phyloP scores from a whole-genome alignment of 2,329 filamentous ascomycete species.

The Microcyclospora tardicrescens region DNA sequence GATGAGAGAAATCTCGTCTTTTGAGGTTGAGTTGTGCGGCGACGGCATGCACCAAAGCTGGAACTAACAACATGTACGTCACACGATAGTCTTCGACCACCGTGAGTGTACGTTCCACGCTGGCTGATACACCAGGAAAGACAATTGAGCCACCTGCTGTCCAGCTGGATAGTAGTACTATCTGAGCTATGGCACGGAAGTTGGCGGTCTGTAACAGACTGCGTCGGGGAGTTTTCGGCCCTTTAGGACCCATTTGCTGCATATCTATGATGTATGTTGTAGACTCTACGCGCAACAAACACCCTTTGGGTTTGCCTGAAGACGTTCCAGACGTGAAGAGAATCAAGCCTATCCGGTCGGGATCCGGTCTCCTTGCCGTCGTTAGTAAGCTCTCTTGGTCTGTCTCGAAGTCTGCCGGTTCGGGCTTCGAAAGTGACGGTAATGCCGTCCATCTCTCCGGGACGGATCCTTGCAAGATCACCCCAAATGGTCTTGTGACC shows the following conservation, averaged over 20 bases:
- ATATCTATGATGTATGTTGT: not conserved
- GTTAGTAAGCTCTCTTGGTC: not conserved
- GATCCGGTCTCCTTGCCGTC: not conserved
- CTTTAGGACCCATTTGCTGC: not conserved
- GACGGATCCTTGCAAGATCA: not conserved
- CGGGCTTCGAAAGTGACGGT: no score
- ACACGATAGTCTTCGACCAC: conserved; percentile 7
- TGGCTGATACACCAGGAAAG: conserved; percentile 5
- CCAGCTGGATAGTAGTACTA: conserved; percentile 5
- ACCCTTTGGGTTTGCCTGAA: conserved; percentile 2
- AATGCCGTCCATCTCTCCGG: not conserved
- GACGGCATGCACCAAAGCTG: conserved; percentile 7
- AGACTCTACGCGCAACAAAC: not conserved
- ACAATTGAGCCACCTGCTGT: conserved; percentile 8
- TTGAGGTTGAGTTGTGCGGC: conserved; percentile 3
- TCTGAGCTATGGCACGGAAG: conserved; percentile 9
- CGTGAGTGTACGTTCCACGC: conserved; percentile 2
- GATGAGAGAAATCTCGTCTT: conserved; percentile 1
- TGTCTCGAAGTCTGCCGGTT: no score
- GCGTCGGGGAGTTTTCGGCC: not conserved
- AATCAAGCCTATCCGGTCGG: not conserved
- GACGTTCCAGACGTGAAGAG: conserved; percentile 1
- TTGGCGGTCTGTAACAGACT: conserved; percentile 2
- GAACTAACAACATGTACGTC: conserved; percentile 6
- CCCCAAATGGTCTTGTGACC: no score